phyloP scores from a whole-genome alignment of 2,329 filamentous ascomycete genomes.

The Epichloe aotearoae region DNA sequence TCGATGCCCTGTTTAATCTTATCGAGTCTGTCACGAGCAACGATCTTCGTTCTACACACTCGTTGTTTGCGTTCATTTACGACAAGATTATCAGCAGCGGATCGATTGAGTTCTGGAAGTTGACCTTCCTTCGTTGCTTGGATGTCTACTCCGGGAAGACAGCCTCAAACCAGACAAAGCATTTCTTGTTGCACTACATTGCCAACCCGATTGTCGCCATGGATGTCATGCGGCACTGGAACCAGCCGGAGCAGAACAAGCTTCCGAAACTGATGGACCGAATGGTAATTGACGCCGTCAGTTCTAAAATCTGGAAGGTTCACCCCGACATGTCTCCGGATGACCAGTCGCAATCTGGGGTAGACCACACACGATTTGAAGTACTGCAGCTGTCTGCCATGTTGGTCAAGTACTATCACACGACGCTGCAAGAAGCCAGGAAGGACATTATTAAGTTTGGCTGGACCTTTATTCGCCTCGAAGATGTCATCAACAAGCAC shows the following conservation, averaged over 20 bases:
- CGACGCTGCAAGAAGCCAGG: conserved; percentile 74
- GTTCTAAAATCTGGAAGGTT: conserved; percentile 87
- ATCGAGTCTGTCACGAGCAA: conserved; percentile 75
- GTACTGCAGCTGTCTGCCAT: conserved; percentile 88
- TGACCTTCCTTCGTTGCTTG: conserved; percentile 70
- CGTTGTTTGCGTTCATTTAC: conserved; percentile 74
- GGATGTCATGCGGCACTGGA: conserved; percentile 82
- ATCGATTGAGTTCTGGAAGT: conserved; percentile 75
- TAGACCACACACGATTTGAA: conserved; percentile 94
- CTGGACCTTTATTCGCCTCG: conserved; percentile 96
- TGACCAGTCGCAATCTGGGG: conserved; percentile 69
- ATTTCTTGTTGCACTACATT: conserved; percentile 80
- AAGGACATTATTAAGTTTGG: conserved; percentile 99
- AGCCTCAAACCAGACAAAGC: conserved; percentile 79
- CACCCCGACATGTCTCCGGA: conserved; percentile 72
- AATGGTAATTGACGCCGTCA: conserved; percentile 76
- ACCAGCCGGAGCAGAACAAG: conserved; percentile 38
- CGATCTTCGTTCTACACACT: conserved; percentile 64
- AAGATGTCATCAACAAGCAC: conserved; percentile 98
- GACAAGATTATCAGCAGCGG: conserved; percentile 69
- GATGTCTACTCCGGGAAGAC: conserved; percentile 72
- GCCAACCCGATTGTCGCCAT: conserved; percentile 94
- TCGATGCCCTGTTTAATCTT: conserved; percentile 74
- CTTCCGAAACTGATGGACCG: conserved; percentile 71
- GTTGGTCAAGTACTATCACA: conserved; percentile 87